Conservation (phyloP, 2,329 filamentous ascomycete genomes). For the Neurospora crassa region DNA sequence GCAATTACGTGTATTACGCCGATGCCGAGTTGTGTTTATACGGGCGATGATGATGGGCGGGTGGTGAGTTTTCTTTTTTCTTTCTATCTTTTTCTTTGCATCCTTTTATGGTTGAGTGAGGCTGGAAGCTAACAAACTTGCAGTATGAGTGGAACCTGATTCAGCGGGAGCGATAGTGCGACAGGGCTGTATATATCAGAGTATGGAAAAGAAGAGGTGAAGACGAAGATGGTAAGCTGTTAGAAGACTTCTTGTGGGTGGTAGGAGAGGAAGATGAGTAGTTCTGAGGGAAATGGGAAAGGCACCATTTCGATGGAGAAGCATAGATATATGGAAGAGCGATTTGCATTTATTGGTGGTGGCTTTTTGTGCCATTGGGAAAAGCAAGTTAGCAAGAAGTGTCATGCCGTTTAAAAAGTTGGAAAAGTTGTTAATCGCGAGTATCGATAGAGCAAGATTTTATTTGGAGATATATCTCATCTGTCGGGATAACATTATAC, state of each 20-base stretch:
- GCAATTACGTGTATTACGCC: conserved; percentile 81
- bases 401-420: background rate
- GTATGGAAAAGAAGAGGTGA: background rate
- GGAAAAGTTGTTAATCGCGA: background rate
- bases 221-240: background rate
- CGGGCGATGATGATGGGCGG: conserved; percentile 84
- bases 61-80: conserved; percentile 53
- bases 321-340: conserved; percentile 1
- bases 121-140: conserved; percentile 9
- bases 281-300: background rate
- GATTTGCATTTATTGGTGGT: background rate
- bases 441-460: background rate
- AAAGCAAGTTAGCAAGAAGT: background rate
- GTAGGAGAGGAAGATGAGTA: background rate
- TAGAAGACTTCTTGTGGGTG: background rate
- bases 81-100: background rate
- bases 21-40: conserved; percentile 77
- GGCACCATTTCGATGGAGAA: background rate
- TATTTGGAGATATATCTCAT: background rate
- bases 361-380: background rate
- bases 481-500: background rate
- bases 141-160: conserved; percentile 56
- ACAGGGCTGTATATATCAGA: background rate
- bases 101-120: background rate
- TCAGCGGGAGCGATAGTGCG: conserved; percentile 41